Conservation (phyloP, 352 stramenopile genomes). For the Phytophthora citrophthora region DNA sequence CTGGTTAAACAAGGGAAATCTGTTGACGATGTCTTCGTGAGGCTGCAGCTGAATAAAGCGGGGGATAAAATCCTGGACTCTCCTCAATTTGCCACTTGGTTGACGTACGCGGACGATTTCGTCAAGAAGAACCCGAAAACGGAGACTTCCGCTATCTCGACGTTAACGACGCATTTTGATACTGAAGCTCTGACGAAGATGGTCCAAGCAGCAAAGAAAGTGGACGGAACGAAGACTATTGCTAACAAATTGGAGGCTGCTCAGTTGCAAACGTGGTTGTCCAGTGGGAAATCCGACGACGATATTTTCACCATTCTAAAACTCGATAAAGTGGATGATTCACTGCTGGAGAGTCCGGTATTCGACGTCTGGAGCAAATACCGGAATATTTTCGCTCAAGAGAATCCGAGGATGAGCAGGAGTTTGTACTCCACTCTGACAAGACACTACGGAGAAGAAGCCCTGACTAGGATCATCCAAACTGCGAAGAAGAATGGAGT, state of each 20-base stretch:
- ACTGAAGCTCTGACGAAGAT: conserved; percentile 8
- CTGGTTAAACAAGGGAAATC: conserved; percentile 3
- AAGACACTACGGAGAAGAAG: neutral
- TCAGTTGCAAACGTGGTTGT: neutral
- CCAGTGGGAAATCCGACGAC: neutral
- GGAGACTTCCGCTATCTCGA: neutral
- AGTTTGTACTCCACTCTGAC: neutral
- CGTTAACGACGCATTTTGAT: neutral
- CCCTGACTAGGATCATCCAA: neutral
- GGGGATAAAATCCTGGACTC: neutral
- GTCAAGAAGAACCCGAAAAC: neutral
- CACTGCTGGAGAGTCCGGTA: neutral
- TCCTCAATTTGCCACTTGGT: neutral
- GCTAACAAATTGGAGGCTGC: conserved; percentile 4
- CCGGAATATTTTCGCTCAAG: neutral
- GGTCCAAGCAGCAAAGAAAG: conserved; percentile 1
- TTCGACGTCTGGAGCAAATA: neutral
- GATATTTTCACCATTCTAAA: neutral
- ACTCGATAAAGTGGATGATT: neutral
- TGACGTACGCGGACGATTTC: neutral
- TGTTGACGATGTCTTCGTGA: neutral
- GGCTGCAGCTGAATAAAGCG: conserved; percentile 6
- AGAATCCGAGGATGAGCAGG: neutral
- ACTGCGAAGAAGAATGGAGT: neutral
- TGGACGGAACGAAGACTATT: neutral